Conservation (phyloP, 2,329 filamentous ascomycete genomes). For the Cladosporium colombiae region DNA sequence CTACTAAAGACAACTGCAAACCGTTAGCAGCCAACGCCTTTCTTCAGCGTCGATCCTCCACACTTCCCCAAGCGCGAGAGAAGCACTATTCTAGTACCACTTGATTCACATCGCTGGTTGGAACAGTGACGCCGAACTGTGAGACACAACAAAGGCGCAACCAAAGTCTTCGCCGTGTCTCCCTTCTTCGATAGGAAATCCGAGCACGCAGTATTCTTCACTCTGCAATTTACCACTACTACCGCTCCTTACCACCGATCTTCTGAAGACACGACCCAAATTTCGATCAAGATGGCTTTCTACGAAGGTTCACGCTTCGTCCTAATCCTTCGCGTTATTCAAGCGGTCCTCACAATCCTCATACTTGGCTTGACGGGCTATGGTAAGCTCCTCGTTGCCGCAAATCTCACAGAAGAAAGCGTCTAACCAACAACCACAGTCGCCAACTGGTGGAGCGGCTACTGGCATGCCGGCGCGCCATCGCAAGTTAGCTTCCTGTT, state of each 20-base stretch:
- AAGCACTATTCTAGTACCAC: not conserved
- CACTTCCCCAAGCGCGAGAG: slow-evolving; percentile 13
- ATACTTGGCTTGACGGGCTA: slow-evolving; percentile 75
- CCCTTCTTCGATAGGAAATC: slow-evolving; percentile 38
- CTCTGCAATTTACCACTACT: not conserved
- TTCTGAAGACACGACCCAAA: not conserved
- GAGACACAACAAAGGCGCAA: slow-evolving; percentile 17
- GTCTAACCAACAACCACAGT: slow-evolving; percentile 47
- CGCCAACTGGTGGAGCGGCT: slow-evolving; percentile 53
- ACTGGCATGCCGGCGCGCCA: slow-evolving; percentile 56
- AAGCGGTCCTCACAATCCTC: slow-evolving; percentile 69
- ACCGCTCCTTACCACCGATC: not conserved
- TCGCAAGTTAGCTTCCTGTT: slow-evolving; percentile 72
- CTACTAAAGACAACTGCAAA: slow-evolving; percentile 2
- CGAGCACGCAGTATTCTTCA: not conserved
- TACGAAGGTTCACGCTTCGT: slow-evolving; percentile 46
- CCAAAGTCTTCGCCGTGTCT: not conserved
- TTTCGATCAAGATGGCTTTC: slow-evolving; percentile 41
- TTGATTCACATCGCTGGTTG: slow-evolving; percentile 13
- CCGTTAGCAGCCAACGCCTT: slow-evolving; percentile 10
- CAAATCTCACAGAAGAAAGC: not conserved
- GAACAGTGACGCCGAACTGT: slow-evolving; percentile 9
- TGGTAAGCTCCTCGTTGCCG: slow-evolving; percentile 51
- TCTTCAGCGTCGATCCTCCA: slow-evolving; percentile 20
- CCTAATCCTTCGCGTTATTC: slow-evolving; percentile 65